Evolutionary conservation across 805 yeast genomes (phyloP), one percentile per base, ranked within the genome.

Genomic region (Candida hispaniensis): DNA sequence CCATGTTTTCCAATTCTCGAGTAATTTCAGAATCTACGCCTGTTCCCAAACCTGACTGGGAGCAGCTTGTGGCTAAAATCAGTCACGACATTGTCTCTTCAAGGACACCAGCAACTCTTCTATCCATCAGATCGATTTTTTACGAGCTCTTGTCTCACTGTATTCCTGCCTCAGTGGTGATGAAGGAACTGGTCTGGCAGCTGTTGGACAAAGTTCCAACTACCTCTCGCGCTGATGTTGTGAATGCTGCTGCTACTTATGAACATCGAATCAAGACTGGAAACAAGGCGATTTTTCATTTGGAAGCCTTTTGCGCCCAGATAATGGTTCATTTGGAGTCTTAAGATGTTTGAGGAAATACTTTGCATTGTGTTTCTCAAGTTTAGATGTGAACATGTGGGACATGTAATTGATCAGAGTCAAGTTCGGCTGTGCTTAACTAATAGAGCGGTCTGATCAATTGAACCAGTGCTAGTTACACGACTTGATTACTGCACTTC

Each of bases 61-160:
- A 79, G 50, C 60, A 66, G n/a, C 88, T 86, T 7, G 73, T 91
- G 38, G 60, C 61, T 28, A 71, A 67, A 41, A 61, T 86, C 46
- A 79, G 93, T 1, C 59, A 54, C 5, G 66, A 71, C 9, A 71
- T 85, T 24, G 55, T 65, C 25, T 63, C 65, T 34, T 78, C 73
- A 26, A 69, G 82, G 45, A 67, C 75, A 1, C 93, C 85, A 14
- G 43, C 41, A 19, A 48, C 39, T 50, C 60, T 51, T 44, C 64
- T 44, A 44, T 65, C 25, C 69, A 75, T 51, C 60, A 77, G 47
- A 66, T 93, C 64, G 61, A 79, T 19, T 63, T 73, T 15, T 59
- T 88, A 91, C 56, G 96, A 91, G 52, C 61, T 91, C 20, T 57
- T 91, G 19, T 74, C 95, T 0, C 98, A 91, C 56, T 86, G 97